These are phyloP conservation scores for Apophysomyces elegans DNA, from an alignment of 371 early-diverging fungal genomes.

Conservation along the genomic window DNA sequence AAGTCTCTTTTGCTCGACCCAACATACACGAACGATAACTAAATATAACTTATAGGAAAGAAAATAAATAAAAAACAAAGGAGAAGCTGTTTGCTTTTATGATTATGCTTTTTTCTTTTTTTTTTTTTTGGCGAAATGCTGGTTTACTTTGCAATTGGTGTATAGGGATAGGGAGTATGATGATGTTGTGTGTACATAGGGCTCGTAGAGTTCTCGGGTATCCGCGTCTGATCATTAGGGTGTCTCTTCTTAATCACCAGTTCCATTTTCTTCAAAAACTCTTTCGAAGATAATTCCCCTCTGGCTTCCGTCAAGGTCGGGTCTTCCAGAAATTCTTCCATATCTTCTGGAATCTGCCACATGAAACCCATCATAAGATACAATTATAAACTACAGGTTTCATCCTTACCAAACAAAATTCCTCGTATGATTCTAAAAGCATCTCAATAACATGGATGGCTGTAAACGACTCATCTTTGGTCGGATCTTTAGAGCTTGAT, in stretches of 20 bases:
- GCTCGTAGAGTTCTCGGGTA: conserved; percentile 30
- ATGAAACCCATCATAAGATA: no score
- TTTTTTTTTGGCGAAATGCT: conserved; percentile 16
- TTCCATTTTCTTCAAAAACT: conserved; percentile 49
- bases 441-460: conserved; percentile 79
- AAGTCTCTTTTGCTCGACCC: no score
- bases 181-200: conserved; percentile 50
- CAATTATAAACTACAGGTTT: neutral
- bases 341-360: conserved; percentile 38
- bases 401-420: conserved; percentile 69
- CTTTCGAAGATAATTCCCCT: conserved; percentile 46
- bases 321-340: conserved; percentile 49
- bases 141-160: conserved; percentile 20
- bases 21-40: no score
- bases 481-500: conserved; percentile 80
- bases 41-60: no score
- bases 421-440: conserved; percentile 75
- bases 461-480: conserved; percentile 73
- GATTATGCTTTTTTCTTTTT: neutral
- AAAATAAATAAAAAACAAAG: no score
- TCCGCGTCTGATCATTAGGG: neutral
- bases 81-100: neutral
- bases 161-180: conserved; percentile 40
- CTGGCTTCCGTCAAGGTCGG: conserved; percentile 35
- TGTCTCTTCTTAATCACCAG: conserved; percentile 38